Percentiles rank a stretch among this genome's conserved stretches.
These are phyloP conservation scores for Talaromyces adpressus DNA, from an alignment of 495 filamentous ascomycete species.

Conservation along the genomic window DNA sequence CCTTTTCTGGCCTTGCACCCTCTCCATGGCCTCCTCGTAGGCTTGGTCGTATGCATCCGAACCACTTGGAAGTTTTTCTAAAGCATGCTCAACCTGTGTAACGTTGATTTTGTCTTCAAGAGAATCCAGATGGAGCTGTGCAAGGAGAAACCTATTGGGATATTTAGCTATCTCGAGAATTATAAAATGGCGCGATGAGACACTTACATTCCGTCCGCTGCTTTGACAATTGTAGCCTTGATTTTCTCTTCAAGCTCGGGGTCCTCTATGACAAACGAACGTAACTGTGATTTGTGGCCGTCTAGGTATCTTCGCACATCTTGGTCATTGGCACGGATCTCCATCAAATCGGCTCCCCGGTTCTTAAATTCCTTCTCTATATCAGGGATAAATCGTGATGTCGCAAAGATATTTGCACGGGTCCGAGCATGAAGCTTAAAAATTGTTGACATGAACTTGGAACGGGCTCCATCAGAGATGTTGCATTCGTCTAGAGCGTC, in stretches of 20 bases:
- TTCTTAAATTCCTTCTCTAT: too few species aligned
- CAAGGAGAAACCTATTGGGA: conserved; percentile 13
- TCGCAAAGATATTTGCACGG: conserved; percentile 25
- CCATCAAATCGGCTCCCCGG: background rate
- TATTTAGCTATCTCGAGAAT: too few species aligned
- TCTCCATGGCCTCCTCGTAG: conserved; percentile 18
- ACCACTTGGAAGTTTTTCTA: conserved; percentile 20
- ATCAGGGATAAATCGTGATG: conserved; percentile 19
- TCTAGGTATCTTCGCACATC: conserved; percentile 26
- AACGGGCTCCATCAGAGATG: too few species aligned
- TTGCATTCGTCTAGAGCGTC: conserved; percentile 42
- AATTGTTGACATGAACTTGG: too few species aligned
- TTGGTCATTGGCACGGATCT: conserved; percentile 20
- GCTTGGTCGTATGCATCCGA: conserved; percentile 13
- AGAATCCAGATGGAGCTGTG: conserved; percentile 10
- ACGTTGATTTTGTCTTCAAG: conserved; percentile 16
- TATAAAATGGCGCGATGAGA: conserved; percentile 4
- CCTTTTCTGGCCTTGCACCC: conserved; percentile 19
- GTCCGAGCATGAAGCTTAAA: conserved; percentile 1
- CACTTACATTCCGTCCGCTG: conserved; percentile 36
- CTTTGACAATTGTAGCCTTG: conserved; percentile 16
- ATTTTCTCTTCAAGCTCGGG: conserved; percentile 19
- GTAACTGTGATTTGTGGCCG: conserved; percentile 14
- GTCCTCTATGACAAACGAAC: background rate
- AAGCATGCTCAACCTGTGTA: conserved; percentile 16